phyloP scores from a whole-genome alignment of 352 stramenopile species.

The Phytophthora foliorum region DNA sequence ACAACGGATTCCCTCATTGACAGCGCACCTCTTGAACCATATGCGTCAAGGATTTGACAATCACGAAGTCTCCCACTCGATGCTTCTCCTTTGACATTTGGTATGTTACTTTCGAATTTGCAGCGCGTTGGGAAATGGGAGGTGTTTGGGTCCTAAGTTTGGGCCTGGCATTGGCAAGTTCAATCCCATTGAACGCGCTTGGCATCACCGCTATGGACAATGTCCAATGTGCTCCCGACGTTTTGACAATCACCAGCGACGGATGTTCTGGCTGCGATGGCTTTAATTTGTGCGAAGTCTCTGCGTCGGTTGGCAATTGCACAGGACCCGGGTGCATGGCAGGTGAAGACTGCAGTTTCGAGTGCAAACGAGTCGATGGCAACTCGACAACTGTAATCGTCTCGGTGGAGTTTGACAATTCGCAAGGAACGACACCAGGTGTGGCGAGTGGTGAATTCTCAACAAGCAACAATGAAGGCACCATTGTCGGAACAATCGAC shows the following conservation, averaged over 20 bases:
- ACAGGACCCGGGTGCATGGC: constrained; percentile 22
- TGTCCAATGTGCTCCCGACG: constrained; percentile 17
- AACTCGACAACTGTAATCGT: constrained; percentile 18
- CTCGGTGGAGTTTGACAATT: constrained; percentile 32
- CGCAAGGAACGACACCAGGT: no score
- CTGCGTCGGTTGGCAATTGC: constrained; percentile 15
- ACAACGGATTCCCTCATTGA: no score
- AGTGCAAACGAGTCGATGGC: constrained; percentile 23
- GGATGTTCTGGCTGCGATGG: constrained; percentile 25
- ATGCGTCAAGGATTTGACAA: not conserved
- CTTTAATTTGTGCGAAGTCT: constrained; percentile 20
- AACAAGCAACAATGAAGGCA: constrained; percentile 34
- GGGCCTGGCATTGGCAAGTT: not conserved
- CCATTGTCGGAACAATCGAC: constrained; percentile 32
- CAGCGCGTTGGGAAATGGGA: not conserved
- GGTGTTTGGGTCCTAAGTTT: not conserved
- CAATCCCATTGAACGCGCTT: not conserved
- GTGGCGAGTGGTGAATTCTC: not conserved
- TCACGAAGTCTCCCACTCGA: not conserved
- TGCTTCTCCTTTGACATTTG: not conserved
- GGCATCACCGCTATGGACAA: not conserved
- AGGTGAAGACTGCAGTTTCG: constrained; percentile 27
- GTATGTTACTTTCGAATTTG: not conserved
- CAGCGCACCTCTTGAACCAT: not conserved
- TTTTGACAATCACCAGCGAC: constrained; percentile 28